Evolutionary conservation across 805 yeast genomes (phyloP).

Genomic region (Alloascoidea africana): DNA sequence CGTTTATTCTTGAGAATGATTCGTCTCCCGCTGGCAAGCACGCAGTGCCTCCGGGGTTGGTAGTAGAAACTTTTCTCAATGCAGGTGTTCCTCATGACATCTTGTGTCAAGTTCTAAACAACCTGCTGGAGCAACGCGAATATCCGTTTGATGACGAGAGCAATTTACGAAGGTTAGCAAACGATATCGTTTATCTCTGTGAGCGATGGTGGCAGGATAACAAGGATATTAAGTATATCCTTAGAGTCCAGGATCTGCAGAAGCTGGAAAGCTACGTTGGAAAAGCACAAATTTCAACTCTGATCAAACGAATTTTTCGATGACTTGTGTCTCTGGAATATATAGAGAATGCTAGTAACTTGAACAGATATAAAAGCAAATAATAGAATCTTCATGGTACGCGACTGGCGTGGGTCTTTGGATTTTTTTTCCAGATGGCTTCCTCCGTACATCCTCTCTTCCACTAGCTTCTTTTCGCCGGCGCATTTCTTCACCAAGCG

Average conservation of each 20-base stretch:
- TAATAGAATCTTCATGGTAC: no score
- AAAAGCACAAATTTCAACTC: not conserved
- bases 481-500: no score
- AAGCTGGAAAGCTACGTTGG: not conserved
- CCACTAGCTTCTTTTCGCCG: no score
- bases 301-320: not conserved
- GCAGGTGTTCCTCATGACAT: conserved; percentile 18
- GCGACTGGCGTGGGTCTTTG: no score
- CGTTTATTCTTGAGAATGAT: conserved; percentile 30
- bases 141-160: conserved; percentile 15
- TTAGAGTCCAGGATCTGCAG: not conserved
- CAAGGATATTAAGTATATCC: not conserved
- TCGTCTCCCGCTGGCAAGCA: conserved; percentile 20
- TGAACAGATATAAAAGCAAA: no score
- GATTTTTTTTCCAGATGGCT: no score
- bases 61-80: conserved; percentile 19
- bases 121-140: conserved; percentile 15
- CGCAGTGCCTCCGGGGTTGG: conserved; percentile 21
- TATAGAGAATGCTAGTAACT: no score
- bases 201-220: conserved; percentile 6
- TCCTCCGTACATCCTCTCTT: no score
- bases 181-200: conserved; percentile 12
- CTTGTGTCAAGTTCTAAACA: conserved; percentile 13
- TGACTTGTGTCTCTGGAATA: no score
- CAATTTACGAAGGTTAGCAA: conserved; percentile 11